Evolutionary conservation across 2,329 filamentous ascomycete genomes (phyloP), one percentile per base, ranked within the genome.

Genomic region (Lecanicillium sp.): DNA sequence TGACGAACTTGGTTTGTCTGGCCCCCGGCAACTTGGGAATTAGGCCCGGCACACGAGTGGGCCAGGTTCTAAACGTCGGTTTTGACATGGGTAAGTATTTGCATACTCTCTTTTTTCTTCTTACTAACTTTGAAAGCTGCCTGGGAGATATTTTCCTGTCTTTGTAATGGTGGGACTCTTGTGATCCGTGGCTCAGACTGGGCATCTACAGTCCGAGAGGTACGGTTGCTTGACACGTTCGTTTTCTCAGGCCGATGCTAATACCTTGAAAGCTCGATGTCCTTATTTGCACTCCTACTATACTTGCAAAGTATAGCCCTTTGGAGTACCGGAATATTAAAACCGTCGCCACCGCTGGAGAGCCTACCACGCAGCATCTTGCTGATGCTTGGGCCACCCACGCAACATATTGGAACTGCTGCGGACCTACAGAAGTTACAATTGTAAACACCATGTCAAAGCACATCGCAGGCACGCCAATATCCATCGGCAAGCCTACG

Each of bases 371-470:
- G 6, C 59, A 65, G 49, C 48, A 54, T 65, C 59, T 78, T n/a
- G 73, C 73, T 5, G 73, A 78, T 45, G 56, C 69, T 22, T 78
- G 73, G 74, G 67, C 71, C 12, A 56, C 61, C 3, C 54, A 65
- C 38, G 62, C 59, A 18, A 64, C 57, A 7, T 71, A 72, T 49
- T 72, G 59, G 62, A 78, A 78, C 54, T 69, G 71, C 46, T 78
- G 73, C 48, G 75, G 75, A 3, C 73, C 75, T 2, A 77, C 75
- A 1, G 75, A 79, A 50, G 71, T 73, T 12, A 78, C 70, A 2
- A 74, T 78, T 36, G 63, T 78, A 38, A 77, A 78, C 52, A 74
- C 73, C 5, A 71, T 72, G 54, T 66, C 72, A 38, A 58, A 58
- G 29, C 73, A 78, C 48, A 49, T 57, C 14, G 56, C 60, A 1